Base-by-base conservation (phyloP, 2,329 filamentous ascomycete genomes). In the Achaetomium macrosporum region DNA sequence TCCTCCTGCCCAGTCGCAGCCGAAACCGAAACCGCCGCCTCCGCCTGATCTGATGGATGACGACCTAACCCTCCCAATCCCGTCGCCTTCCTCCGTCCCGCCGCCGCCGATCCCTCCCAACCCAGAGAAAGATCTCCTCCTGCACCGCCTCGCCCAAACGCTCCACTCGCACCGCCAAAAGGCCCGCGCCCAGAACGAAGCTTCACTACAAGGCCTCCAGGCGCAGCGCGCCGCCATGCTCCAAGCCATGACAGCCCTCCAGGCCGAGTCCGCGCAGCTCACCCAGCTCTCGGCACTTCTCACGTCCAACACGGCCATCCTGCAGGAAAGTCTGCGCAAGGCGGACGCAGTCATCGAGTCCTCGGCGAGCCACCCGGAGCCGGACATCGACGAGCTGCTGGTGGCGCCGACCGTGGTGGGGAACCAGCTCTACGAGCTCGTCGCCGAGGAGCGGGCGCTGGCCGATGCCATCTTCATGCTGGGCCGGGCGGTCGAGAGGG, bases 381-480 rank as follows among this genome's bases (percentile, higher is more conserved):
- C 91, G 0, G 82, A 85, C 44, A 86, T 97, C 45, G 93, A 99
- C 67, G 90, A 95, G 55, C 78, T 97, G 33, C 76, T 99, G 2
- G 89, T 96, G n/a, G 90, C 91, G 3, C 90, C 92, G 1, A 96
- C 90, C 0, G 86, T 96, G 1, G 93, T 96, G 5, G 89, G 88
- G 0, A 91, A 92, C 59, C 93, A 99, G 73, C 73, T 99, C 19
- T 99, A 97, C 69, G 84, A 85, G 44, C 76, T 95, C 2, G 88
- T 91, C 29, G 90, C 90, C 1, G 93, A 99, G 66, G 92, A 96
- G 71, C 79, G 86, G 59, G 90, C 88, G 2, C 79, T 95, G 44
- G 87, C 86, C 31, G 92, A 96, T 66, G 87, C 90, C 2, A 83
- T 97, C 57, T 95, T 93, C 65, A 84, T 90, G 57, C 74, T 95